Conservation (phyloP, 768 basidiomycete genomes). For the Galerina sulciceps region DNA sequence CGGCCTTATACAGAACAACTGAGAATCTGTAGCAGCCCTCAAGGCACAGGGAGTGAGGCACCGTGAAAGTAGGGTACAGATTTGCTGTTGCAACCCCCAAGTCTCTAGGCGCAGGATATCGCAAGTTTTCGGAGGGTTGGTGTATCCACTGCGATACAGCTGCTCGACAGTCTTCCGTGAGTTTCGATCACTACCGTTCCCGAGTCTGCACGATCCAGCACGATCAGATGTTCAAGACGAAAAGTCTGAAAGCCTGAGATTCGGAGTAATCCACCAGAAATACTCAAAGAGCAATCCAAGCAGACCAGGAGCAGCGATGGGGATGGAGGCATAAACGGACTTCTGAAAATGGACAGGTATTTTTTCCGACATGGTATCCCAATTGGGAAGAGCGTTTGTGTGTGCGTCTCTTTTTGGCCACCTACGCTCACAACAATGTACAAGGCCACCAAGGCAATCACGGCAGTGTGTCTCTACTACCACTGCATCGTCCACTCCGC, state of each 20-base stretch:
- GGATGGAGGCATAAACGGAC: slow-evolving; percentile 9
- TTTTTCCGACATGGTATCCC: slow-evolving; percentile 7
- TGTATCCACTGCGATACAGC: no score
- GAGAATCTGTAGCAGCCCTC: background rate
- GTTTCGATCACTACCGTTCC: no score
- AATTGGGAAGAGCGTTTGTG: slow-evolving; percentile 21
- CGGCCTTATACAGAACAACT: background rate
- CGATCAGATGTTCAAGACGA: no score
- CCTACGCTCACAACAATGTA: background rate
- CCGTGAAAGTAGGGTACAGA: no score
- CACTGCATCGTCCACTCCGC: background rate
- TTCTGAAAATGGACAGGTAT: slow-evolving; percentile 15
- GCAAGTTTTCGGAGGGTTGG: no score
- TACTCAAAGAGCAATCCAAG: no score
- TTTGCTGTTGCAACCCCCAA: no score
- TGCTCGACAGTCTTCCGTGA: no score
- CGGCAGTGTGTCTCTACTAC: background rate
- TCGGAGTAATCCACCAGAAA: no score
- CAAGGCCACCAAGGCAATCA: background rate
- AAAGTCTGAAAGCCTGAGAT: no score
- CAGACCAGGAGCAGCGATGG: background rate
- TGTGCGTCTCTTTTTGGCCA: slow-evolving; percentile 5
- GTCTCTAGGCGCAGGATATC: no score
- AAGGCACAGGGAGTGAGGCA: background rate
- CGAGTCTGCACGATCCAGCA: no score